These are phyloP conservation scores for Myxozyma neglecta DNA, from an alignment of 805 yeast species.

Conservation along the genomic window DNA sequence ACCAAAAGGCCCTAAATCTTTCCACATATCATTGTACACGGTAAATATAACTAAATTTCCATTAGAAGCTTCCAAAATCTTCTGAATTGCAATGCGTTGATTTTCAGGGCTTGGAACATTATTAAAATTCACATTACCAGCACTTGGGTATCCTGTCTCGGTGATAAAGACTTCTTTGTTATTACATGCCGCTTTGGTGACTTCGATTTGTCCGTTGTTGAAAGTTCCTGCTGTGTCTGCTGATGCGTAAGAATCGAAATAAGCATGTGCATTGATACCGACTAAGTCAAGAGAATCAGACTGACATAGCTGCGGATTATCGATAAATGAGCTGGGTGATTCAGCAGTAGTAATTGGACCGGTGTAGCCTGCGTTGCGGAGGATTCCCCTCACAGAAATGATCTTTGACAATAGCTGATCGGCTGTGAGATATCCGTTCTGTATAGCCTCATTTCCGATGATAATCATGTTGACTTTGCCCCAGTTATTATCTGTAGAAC, in stretches of 20 bases:
- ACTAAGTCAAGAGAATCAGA: slow-evolving; percentile 72
- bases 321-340: slow-evolving; percentile 74
- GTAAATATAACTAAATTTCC: slow-evolving; percentile 72
- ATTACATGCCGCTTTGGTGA: slow-evolving; percentile 59
- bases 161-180: slow-evolving; percentile 64
- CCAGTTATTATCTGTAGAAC: slow-evolving; percentile 56
- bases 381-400: slow-evolving; percentile 56
- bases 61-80: slow-evolving; percentile 55
- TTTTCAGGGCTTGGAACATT: slow-evolving; percentile 78
- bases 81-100: slow-evolving; percentile 60
- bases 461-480: slow-evolving; percentile 72
- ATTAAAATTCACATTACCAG: slow-evolving; percentile 72
- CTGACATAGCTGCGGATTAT: slow-evolving; percentile 64
- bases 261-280: slow-evolving; percentile 83
- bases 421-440: slow-evolving; percentile 59
- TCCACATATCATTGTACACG: slow-evolving; percentile 86
- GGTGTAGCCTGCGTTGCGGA: slow-evolving; percentile 68
- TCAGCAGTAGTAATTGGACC: slow-evolving; percentile 84
- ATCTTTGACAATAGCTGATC: slow-evolving; percentile 66
- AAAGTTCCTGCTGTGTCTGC: slow-evolving; percentile 74
- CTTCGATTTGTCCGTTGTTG: slow-evolving; percentile 58
- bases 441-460: slow-evolving; percentile 86
- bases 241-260: slow-evolving; percentile 62
- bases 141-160: slow-evolving; percentile 96
- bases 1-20: slow-evolving; percentile 75